Evolutionary conservation across 2,329 filamentous ascomycete genomes (phyloP).

Genomic region (Exophiala sp.): DNA sequence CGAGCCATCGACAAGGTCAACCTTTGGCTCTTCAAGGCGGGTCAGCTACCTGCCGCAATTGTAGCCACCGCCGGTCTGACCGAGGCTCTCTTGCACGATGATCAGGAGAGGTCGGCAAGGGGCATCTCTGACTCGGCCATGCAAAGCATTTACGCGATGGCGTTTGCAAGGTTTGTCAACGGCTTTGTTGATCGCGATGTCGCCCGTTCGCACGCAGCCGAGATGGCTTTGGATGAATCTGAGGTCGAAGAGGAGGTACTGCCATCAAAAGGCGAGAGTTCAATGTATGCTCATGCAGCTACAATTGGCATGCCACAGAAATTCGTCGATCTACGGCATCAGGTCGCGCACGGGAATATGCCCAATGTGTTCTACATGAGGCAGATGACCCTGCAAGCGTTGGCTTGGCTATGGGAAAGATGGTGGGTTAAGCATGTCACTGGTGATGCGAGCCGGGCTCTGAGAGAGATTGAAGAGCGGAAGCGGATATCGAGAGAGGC

Average conservation of each 20-base stretch:
- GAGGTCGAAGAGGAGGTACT: constrained; percentile 2
- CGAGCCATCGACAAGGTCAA: constrained; percentile 25
- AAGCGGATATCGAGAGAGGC: constrained; percentile 8
- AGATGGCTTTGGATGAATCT: constrained; percentile 13
- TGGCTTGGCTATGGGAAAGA: constrained; percentile 71
- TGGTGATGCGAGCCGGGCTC: constrained; percentile 17
- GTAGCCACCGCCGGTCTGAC: constrained; percentile 26
- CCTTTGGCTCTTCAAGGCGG: constrained; percentile 27
- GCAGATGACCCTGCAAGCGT: constrained; percentile 59
- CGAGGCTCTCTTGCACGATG: constrained; percentile 26
- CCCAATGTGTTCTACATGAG: constrained; percentile 67
- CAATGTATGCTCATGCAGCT: constrained; percentile 28
- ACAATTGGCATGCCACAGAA: constrained; percentile 43
- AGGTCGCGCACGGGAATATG: constrained; percentile 76
- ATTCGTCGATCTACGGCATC: constrained; percentile 78
- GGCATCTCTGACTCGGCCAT: constrained; percentile 24
- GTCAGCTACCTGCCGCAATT: constrained; percentile 20
- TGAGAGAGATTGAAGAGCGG: constrained; percentile 20
- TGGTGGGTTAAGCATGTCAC: constrained; percentile 27
- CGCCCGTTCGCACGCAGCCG: constrained; percentile 17
- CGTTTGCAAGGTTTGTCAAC: constrained; percentile 30
- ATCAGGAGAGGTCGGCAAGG: constrained; percentile 3
- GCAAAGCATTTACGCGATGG: constrained; percentile 30
- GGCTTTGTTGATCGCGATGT: constrained; percentile 30
- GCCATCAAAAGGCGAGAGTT: constrained; percentile 23